Percentiles rank a stretch among this genome's conserved stretches.
These are phyloP conservation scores for Solanum hybrid DNA, from an alignment of 305 asterid species.

Conservation along the genomic window DNA sequence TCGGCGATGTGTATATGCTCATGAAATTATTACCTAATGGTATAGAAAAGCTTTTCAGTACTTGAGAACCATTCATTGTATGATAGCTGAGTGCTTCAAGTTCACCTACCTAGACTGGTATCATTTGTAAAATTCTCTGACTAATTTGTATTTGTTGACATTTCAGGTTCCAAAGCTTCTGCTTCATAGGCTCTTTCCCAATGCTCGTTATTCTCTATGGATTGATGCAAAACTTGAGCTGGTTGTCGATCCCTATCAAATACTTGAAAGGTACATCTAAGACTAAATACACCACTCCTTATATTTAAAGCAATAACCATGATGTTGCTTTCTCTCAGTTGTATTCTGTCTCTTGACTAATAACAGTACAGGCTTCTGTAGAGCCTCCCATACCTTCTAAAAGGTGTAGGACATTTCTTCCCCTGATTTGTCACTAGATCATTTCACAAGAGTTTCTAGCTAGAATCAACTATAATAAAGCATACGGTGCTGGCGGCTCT, in stretches of 20 bases:
- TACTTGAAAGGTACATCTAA: constrained; percentile 64
- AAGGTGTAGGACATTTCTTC: neutral
- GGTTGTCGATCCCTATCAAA: constrained; percentile 76
- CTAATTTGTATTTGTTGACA: neutral
- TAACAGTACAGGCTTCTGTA: neutral
- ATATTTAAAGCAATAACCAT: neutral
- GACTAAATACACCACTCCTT: neutral
- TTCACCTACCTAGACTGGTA: neutral
- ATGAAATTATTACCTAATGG: neutral
- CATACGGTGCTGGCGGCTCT: neutral
- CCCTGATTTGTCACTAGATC: neutral
- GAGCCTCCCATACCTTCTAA: neutral
- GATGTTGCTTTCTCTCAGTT: neutral
- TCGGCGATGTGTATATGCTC: neutral
- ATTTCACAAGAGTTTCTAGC: neutral
- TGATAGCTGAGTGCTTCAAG: neutral
- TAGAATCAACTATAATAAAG: neutral
- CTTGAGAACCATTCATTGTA: neutral
- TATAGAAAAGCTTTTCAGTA: neutral
- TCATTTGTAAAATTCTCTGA: neutral
- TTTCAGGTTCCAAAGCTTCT: constrained; percentile 78
- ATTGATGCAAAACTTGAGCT: constrained; percentile 86
- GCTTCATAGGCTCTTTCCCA: constrained; percentile 76
- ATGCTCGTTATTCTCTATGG: constrained; percentile 74
- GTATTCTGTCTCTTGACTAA: neutral